Conservation (phyloP, 2,329 filamentous ascomycete species). For the Fusarium pseudonygamai region DNA sequence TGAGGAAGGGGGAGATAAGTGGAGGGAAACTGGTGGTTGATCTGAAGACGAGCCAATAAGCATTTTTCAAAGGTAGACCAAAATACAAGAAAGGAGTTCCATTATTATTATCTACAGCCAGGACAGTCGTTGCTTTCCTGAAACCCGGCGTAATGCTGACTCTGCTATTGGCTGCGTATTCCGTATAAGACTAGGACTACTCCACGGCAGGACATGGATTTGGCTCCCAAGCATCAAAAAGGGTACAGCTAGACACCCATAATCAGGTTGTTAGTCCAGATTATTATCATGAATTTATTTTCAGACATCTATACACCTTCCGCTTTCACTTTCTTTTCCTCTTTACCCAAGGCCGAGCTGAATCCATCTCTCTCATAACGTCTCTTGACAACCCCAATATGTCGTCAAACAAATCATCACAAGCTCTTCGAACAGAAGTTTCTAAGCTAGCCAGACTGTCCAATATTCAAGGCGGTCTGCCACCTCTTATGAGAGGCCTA, state of each 20-base stretch:
- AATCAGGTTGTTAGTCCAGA: background rate
- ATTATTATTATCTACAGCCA: background rate
- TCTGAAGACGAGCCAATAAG: conserved; percentile 4
- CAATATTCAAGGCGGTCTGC: conserved; percentile 32
- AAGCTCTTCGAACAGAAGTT: conserved; percentile 21
- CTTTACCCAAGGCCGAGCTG: rapidly evolving
- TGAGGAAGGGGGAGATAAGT: conserved; percentile 72
- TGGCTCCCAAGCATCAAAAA: background rate
- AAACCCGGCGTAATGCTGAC: background rate
- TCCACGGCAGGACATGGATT: background rate
- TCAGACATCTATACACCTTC: no score
- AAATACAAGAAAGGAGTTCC: background rate
- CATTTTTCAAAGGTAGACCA: background rate
- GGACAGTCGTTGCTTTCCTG: background rate
- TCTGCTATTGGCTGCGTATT: conserved; percentile 9
- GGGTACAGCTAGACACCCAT: background rate
- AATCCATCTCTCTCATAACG: background rate
- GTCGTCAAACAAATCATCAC: conserved; percentile 5
- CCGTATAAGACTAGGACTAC: background rate
- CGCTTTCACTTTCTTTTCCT: background rate
- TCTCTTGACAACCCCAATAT: background rate
- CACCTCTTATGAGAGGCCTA: conserved; percentile 30
- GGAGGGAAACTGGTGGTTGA: conserved; percentile 75
- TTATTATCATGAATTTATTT: background rate
- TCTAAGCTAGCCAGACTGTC: conserved; percentile 29